Conservation (phyloP, 1,139 yeast species). For the Saccharomycopsis hybrid region DNA sequence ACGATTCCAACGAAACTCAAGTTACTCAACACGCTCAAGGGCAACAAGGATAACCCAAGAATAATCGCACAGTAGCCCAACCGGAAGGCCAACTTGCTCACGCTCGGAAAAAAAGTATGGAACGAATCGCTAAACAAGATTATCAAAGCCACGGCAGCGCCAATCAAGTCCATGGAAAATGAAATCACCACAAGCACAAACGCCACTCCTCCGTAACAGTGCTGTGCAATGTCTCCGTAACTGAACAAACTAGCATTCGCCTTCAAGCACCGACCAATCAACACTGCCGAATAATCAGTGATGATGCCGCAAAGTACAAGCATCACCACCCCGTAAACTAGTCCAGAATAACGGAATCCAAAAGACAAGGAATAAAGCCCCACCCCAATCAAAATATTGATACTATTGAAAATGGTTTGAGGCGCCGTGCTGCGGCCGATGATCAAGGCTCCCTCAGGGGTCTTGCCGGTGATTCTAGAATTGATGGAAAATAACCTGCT, state of each 20-base stretch:
- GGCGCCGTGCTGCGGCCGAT: conserved; percentile 84
- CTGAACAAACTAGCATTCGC: conserved; percentile 74
- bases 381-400: conserved; percentile 79
- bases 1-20: conserved; percentile 67
- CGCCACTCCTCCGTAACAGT: conserved; percentile 60
- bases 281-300: conserved; percentile 66
- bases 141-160: conserved; percentile 71
- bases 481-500: conserved; percentile 13
- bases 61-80: conserved; percentile 35
- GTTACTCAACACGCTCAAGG: conserved; percentile 64
- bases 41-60: conserved; percentile 60
- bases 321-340: conserved; percentile 59
- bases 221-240: conserved; percentile 81
- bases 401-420: conserved; percentile 83
- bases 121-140: conserved; percentile 83
- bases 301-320: conserved; percentile 51
- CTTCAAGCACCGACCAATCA: conserved; percentile 59
- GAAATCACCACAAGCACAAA: conserved; percentile 60
- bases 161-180: conserved; percentile 71
- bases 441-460: conserved; percentile 58
- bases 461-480: conserved; percentile 23
- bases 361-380: conserved; percentile 81
- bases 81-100: conserved; percentile 47
- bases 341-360: conserved; percentile 75
- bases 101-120: conserved; percentile 51